phyloP scores from a whole-genome alignment of 768 basidiomycete genomes.

The Candolleomyces efflorescens region DNA sequence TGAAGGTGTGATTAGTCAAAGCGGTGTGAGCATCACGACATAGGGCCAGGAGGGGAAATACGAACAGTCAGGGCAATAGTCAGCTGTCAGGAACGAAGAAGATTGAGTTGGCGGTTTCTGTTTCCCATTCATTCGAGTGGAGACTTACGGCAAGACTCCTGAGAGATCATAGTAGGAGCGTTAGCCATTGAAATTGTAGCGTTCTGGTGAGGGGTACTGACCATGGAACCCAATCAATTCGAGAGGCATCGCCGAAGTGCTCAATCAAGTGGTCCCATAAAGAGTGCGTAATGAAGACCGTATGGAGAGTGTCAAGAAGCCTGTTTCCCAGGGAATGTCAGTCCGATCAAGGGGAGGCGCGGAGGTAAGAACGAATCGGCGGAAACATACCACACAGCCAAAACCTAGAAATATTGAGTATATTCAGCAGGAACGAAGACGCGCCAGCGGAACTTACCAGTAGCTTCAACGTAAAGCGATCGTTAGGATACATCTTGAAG shows the following conservation, averaged over 20 bases:
- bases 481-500: slow-evolving; percentile 29
- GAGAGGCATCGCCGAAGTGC: slow-evolving; percentile 21
- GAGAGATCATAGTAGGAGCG: not conserved
- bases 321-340: slow-evolving; percentile 14
- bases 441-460: slow-evolving; percentile 19
- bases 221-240: slow-evolving; percentile 33
- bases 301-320: slow-evolving; percentile 35
- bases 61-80: not conserved
- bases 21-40: not conserved
- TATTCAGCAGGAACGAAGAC: not conserved
- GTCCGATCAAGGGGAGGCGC: not conserved
- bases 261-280: slow-evolving; percentile 36
- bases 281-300: slow-evolving; percentile 31
- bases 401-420: slow-evolving; percentile 20
- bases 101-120: not conserved
- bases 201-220: slow-evolving; percentile 10
- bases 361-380: slow-evolving; percentile 3
- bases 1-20: not conserved
- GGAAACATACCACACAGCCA: slow-evolving; percentile 26
- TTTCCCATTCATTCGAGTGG: not conserved
- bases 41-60: not conserved
- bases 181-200: not conserved
- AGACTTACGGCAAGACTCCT: slow-evolving; percentile 2
- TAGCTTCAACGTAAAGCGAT: slow-evolving; percentile 20
- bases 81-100: not conserved